Conservation (phyloP, 192 early-diverging fungal genomes). For the Lunasporangiospora selenospora region DNA sequence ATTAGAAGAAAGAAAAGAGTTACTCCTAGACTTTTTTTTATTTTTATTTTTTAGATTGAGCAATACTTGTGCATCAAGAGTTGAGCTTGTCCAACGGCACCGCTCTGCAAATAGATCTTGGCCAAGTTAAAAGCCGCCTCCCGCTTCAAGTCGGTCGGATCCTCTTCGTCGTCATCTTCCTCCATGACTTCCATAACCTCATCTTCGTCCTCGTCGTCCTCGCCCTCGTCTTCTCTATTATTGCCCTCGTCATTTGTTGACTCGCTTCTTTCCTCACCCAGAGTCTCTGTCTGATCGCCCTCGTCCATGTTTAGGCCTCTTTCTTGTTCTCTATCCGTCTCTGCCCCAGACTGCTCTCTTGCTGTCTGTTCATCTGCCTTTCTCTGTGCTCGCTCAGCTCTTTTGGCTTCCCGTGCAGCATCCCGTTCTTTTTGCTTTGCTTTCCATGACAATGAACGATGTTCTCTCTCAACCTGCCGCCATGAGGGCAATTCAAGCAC, state of each 20-base stretch:
- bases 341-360: no score
- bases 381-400: no score
- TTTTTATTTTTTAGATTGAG: conserved; percentile 59
- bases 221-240: conserved; percentile 2
- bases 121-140: conserved; percentile 96
- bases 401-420: no score
- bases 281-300: no score
- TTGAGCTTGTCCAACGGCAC: conserved; percentile 74
- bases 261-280: no score
- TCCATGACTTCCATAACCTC: conserved; percentile 18
- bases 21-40: background rate
- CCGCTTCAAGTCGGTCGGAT: conserved; percentile 61
- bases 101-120: conserved; percentile 78
- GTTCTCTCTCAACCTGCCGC: conserved; percentile 24
- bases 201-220: conserved; percentile 10
- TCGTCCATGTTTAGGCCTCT: no score
- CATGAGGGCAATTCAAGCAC: conserved; percentile 69
- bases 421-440: no score
- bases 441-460: no score
- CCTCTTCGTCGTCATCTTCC: conserved; percentile 6
- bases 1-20: no score
- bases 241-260: no score
- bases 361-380: no score
- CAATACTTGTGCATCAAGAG: conserved; percentile 78
- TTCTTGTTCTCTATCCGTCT: no score